phyloP scores from a whole-genome alignment of 345 rosid species.

The Physaria fendleri region DNA sequence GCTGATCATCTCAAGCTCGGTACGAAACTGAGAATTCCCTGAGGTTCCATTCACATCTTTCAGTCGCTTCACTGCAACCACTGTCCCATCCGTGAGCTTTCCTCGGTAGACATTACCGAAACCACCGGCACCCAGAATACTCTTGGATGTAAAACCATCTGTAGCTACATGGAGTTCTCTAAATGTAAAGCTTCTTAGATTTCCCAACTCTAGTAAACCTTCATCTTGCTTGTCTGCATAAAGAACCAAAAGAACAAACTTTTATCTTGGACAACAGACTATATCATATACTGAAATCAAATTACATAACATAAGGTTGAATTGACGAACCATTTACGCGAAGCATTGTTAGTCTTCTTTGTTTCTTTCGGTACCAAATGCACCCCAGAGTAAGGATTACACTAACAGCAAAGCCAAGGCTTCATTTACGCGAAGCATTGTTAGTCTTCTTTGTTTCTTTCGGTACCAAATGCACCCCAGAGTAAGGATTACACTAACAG shows the following conservation, averaged over 20 bases:
- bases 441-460: slow-evolving; percentile 40
- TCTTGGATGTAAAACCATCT: slow-evolving; percentile 69
- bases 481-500: slow-evolving; percentile 38
- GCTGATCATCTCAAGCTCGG: slow-evolving; percentile 94
- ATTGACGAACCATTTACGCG: slow-evolving; percentile 46
- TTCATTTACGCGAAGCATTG: no score
- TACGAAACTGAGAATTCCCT: slow-evolving; percentile 84
- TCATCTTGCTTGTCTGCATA: slow-evolving; percentile 66
- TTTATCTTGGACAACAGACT: neutral
- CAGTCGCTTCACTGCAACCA: slow-evolving; percentile 79
- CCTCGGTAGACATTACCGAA: slow-evolving; percentile 95
- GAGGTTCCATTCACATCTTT: slow-evolving; percentile 68
- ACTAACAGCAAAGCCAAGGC: slow-evolving; percentile 48
- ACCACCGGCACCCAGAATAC: slow-evolving; percentile 87
- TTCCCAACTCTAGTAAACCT: slow-evolving; percentile 61
- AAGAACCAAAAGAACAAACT: neutral
- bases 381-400: slow-evolving; percentile 42
- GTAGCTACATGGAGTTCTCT: slow-evolving; percentile 80
- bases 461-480: slow-evolving; percentile 50
- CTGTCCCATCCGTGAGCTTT: slow-evolving; percentile 61
- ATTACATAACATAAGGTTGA: neutral
- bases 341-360: slow-evolving; percentile 34
- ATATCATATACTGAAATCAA: neutral
- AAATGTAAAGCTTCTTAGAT: slow-evolving; percentile 73
- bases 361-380: slow-evolving; percentile 52